Evolutionary conservation across 2,329 filamentous ascomycete species (phyloP), one percentile per base, ranked within the genome.

Genomic region (Exophiala aquamarina): DNA sequence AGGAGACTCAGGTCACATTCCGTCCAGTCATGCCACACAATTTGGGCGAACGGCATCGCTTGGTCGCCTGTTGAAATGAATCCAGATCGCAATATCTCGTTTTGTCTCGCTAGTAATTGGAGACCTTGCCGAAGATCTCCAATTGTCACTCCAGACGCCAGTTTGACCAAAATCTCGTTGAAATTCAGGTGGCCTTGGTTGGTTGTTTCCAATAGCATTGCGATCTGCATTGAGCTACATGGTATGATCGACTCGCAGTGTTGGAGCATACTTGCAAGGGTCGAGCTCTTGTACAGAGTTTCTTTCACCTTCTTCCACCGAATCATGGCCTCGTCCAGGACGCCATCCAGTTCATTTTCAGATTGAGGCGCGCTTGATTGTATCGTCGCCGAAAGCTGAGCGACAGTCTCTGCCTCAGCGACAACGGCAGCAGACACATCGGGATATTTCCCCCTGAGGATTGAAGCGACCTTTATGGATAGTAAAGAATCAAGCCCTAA

Each of bases 171-270:
- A 9, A 93, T 70, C 72, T 83, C 84, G 58, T 95, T 96, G 67
- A 85, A 87, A 62, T 96, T 95, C 6, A 83, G 75, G 37, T 67
- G 68, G 2, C 73, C 54, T 50, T 83, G 72, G 14, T 70, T 73
- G 2, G 74, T 66, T 1, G 88, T 91, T 67, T 95, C 89, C 0
- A 80, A 74, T 13, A 95, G 73, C 89, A 95, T 94, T 2, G 88
- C 83, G 14, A 77, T 70, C 59, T 96, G 91, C 8, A 93, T 72
- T 11, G 83, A 77, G 3, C 84, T 91, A 63, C 88, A 93, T 3
- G 76, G 76, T 14, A 78, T 60, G 3, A 81, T 64, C 19, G 69
- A 66, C 14, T 70, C 62, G 15, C 42, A 65, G 41, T 28, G 52
- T 49, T 17, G 46, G 40, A 23, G 29, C 5, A 39, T 18, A 6